phyloP scores from a whole-genome alignment of 495 filamentous ascomycete genomes.

The Mycothermus thermophilus region DNA sequence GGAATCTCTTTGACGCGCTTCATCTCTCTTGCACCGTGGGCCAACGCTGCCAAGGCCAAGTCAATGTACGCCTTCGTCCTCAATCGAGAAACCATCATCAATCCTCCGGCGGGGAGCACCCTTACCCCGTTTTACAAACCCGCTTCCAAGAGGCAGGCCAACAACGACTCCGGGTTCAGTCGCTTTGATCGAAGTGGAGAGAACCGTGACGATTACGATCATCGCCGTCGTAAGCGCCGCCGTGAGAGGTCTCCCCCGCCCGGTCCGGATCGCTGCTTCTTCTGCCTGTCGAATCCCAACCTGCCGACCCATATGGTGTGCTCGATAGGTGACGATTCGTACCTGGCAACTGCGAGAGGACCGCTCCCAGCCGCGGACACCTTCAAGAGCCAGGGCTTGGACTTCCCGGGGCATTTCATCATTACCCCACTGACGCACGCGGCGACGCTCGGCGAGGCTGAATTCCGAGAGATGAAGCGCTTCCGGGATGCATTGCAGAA shows the following conservation, averaged over 20 bases:
- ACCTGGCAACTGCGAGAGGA: conserved; percentile 84
- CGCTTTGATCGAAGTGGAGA: conserved; percentile 56
- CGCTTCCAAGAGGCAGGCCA: conserved; percentile 42
- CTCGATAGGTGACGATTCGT: conserved; percentile 69
- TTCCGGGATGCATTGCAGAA: conserved; percentile 59
- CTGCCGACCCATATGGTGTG: conserved; percentile 77
- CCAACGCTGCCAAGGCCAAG: conserved; percentile 61
- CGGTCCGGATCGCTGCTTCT: conserved; percentile 74
- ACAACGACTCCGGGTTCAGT: conserved; percentile 43
- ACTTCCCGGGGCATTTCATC: conserved; percentile 76
- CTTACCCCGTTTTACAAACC: conserved; percentile 45
- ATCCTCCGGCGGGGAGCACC: conserved; percentile 54
- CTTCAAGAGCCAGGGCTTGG: conserved; percentile 43
- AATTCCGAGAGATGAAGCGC: conserved; percentile 62
- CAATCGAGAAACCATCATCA: conserved; percentile 40
- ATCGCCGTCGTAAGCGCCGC: conserved; percentile 42
- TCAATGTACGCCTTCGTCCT: conserved; percentile 83
- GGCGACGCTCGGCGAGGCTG: conserved; percentile 36
- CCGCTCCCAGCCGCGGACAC: conserved; percentile 57
- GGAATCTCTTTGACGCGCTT: conserved; percentile 63
- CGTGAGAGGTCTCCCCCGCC: conserved; percentile 41
- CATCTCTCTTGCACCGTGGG: conserved; percentile 67
- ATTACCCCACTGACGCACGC: conserved; percentile 75
- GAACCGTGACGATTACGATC: conserved; percentile 35
- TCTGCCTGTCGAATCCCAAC: conserved; percentile 77